These are phyloP conservation scores for Candida schatavii DNA, from an alignment of 805 yeast species.

Conservation along the genomic window DNA sequence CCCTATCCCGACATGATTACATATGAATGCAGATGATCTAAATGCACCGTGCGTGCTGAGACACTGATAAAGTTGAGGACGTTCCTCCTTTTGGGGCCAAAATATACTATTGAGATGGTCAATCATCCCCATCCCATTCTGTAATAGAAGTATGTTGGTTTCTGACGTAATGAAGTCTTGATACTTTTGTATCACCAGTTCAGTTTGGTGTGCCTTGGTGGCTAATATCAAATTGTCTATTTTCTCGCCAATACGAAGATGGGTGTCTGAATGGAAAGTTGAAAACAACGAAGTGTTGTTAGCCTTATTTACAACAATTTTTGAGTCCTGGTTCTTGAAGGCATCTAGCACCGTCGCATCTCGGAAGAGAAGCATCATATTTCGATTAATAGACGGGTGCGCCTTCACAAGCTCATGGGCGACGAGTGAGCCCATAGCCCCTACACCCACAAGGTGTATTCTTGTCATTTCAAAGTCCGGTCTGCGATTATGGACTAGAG, in stretches of 20 bases:
- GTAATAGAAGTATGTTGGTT: constrained; percentile 67
- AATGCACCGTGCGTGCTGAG: constrained; percentile 84
- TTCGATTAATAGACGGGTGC: constrained; percentile 33
- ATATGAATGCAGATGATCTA: constrained; percentile 31
- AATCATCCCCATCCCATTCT: constrained; percentile 79
- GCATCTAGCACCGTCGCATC: neutral
- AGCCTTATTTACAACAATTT: neutral
- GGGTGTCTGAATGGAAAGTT: constrained; percentile 5
- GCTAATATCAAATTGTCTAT: constrained; percentile 66
- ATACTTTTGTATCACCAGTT: constrained; percentile 57
- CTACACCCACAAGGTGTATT: constrained; percentile 50
- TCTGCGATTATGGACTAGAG: too few relatives aligned
- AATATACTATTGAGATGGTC: constrained; percentile 47
- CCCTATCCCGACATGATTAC: constrained; percentile 71
- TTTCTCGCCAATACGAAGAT: neutral
- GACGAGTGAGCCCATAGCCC: constrained; percentile 50
- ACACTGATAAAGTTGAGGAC: constrained; percentile 70
- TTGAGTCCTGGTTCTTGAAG: constrained; percentile 4
- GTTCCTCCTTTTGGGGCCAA: constrained; percentile 46
- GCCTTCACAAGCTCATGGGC: constrained; percentile 44
- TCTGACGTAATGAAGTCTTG: constrained; percentile 43
- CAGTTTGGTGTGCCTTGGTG: constrained; percentile 78
- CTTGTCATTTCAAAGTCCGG: constrained; percentile 10
- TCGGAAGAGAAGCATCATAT: constrained; percentile 2
- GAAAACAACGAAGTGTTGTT: constrained; percentile 1